Evolutionary conservation across 2,329 filamentous ascomycete species (phyloP).

Genomic region (Teratosphaeria gauchensis): DNA sequence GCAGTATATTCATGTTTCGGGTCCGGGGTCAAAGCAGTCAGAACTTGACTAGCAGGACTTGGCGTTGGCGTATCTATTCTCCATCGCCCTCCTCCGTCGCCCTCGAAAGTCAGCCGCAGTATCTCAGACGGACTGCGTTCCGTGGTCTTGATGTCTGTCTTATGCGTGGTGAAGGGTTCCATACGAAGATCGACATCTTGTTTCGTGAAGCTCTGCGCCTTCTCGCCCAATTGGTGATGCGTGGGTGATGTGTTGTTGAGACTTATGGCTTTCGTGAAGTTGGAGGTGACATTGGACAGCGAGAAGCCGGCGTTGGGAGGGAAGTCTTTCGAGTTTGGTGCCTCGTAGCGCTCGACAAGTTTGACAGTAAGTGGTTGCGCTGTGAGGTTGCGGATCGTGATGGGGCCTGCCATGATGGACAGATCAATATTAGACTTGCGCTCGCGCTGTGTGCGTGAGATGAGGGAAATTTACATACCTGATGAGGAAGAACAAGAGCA

Average conservation of each 20-base stretch:
- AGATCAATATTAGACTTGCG: not conserved
- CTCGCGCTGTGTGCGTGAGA: not conserved
- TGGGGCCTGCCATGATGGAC: conserved; percentile 23
- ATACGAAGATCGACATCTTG: conserved; percentile 55
- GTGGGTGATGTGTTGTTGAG: conserved; percentile 28
- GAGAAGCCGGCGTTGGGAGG: conserved; percentile 14
- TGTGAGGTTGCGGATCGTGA: conserved; percentile 78
- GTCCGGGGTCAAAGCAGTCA: conserved; percentile 30
- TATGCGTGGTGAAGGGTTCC: conserved; percentile 56
- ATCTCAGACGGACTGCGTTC: conserved; percentile 52
- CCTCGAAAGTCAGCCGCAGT: conserved; percentile 64
- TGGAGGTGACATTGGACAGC: conserved; percentile 25
- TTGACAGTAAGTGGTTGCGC: conserved; percentile 62
- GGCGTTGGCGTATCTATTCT: conserved; percentile 61
- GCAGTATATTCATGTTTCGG: conserved; percentile 32
- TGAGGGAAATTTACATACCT: too few species aligned
- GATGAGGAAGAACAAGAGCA: not conserved
- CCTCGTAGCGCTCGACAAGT: conserved; percentile 62
- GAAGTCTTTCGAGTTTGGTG: conserved; percentile 33
- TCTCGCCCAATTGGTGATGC: conserved; percentile 38
- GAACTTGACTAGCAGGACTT: conserved; percentile 27
- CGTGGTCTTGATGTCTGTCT: conserved; percentile 52
- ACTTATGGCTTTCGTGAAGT: conserved; percentile 25
- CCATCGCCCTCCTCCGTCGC: conserved; percentile 51
- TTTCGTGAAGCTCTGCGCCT: conserved; percentile 51